Evolutionary conservation across 1,284 basidiomycete genomes (phyloP), one percentile per base, ranked within the genome.

Genomic region (Erythrobasidium hasegawianum): DNA sequence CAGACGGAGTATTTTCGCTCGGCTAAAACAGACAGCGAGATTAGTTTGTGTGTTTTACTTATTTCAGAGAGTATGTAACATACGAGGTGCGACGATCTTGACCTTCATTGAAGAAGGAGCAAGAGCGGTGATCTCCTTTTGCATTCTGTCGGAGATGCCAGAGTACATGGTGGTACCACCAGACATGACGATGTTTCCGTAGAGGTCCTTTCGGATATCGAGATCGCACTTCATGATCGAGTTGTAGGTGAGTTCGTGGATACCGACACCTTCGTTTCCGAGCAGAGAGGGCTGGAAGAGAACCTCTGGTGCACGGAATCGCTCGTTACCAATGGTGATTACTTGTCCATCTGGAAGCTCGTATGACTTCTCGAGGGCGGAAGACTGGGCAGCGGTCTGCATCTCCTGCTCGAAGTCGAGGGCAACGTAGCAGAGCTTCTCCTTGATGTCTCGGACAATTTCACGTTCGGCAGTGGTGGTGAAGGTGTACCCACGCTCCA

Each of bases 101-200:
- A 95, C 88, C 87, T 93, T 96, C 89, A 96, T 83, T 68, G 80
- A 81, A 69, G 78, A 77, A 29, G 94, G 93, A 64, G 90, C 84
- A 69, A 97, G 83, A 29, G 88, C 83, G 54, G 89, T 90, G 77
- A 97, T 85, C 82, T 97, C 94, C 84, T 94, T 95, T 83, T 94
- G 91, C 91, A 97, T 95, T 77, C 94, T 89, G 81, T 97, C 93
- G 75, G 91, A 78, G 75, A 96, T 93, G 83, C 93, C 93, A 71
- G 91, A 88, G 87, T 92, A 95, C 92, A 96, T 95, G 76, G 92
- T 96, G 70, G 90, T 93, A 80, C 93, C 92, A 78, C 93, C 93
- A 61, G 91, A 95, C 75, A 96, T 85, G 76, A 95, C 91, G 71
- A 96, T 87, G 81, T 94, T 94, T 70, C 88, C 88, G 81, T 94